phyloP scores from a whole-genome alignment of 1,284 basidiomycete genomes.

The Irpex rosettiformis region DNA sequence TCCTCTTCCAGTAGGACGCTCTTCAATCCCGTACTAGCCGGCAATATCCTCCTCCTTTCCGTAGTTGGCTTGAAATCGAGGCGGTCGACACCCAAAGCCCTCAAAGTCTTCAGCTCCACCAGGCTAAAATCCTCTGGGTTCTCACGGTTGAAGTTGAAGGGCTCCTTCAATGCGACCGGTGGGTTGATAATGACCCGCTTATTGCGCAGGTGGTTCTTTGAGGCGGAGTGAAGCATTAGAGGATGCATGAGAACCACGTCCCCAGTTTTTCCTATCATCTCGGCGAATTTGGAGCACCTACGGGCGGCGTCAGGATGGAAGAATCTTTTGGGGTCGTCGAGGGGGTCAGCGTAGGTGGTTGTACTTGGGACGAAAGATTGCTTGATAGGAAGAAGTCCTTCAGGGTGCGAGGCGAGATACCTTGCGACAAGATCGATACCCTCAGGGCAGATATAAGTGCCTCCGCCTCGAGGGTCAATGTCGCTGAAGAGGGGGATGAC shows the following conservation, averaged over 20 bases:
- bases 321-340: constrained; percentile 41
- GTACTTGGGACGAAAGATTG: constrained; percentile 44
- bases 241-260: constrained; percentile 63
- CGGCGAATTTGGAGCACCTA: constrained; percentile 45
- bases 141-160: constrained; percentile 49
- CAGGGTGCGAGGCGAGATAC: constrained; percentile 53
- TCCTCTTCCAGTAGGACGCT: constrained; percentile 33
- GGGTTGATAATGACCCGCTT: constrained; percentile 62
- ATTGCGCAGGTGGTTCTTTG: constrained; percentile 50
- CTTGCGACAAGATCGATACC: constrained; percentile 47
- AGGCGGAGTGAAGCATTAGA: constrained; percentile 62
- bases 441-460: constrained; percentile 54
- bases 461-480: constrained; percentile 49
- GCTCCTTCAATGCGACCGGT: constrained; percentile 48
- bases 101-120: constrained; percentile 48
- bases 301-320: constrained; percentile 40
- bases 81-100: constrained; percentile 44
- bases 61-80: constrained; percentile 36
- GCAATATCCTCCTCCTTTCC: constrained; percentile 27
- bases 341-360: constrained; percentile 30
- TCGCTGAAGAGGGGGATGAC: constrained; percentile 57
- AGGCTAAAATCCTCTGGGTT: constrained; percentile 48
- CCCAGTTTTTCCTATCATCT: constrained; percentile 53
- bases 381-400: constrained; percentile 46
- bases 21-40: constrained; percentile 27